A percentile compares a stretch with the other conserved stretches of the same genome.
These are phyloP conservation scores for Cryptomeria japonica DNA, from an alignment of 75 land plant genomes.

Conservation along the genomic window DNA sequence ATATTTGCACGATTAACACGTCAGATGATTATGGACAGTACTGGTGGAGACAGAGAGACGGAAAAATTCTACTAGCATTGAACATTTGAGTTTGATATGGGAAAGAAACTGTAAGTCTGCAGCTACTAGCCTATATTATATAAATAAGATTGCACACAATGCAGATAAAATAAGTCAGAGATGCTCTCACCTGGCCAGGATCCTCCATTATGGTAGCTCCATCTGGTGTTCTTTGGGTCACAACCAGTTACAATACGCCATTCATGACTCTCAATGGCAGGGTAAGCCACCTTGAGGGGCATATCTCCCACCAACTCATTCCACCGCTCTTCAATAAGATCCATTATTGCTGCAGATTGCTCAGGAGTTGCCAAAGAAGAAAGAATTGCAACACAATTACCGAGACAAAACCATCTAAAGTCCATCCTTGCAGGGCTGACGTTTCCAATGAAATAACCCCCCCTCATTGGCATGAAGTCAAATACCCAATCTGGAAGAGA, in stretches of 20 bases:
- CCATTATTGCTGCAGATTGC: slow-evolving; percentile 59
- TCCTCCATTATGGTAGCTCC: slow-evolving; percentile 67
- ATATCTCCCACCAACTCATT: slow-evolving; percentile 63
- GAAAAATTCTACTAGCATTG: no score
- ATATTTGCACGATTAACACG: not conserved
- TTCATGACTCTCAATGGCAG: slow-evolving; percentile 56
- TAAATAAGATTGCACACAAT: not conserved
- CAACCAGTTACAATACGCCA: slow-evolving; percentile 59
- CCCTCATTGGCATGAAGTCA: slow-evolving; percentile 22
- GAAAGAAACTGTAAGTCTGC: not conserved
- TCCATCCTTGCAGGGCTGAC: slow-evolving; percentile 23
- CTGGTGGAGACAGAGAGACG: not conserved
- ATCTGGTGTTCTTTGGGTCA: slow-evolving; percentile 54
- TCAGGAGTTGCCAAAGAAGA: slow-evolving; percentile 50
- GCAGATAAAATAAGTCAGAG: not conserved
- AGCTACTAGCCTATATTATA: not conserved
- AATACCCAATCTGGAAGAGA: slow-evolving; percentile 46
- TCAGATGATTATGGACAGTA: not conserved
- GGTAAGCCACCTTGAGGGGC: slow-evolving; percentile 54
- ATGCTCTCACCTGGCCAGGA: slow-evolving; percentile 52
- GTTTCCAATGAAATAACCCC: slow-evolving; percentile 35
- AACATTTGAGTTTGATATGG: not conserved
- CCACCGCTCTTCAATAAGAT: slow-evolving; percentile 58
- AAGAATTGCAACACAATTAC: slow-evolving; percentile 51
- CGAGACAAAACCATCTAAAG: slow-evolving; percentile 28